A percentile compares a stretch with the other conserved stretches of the same genome.
Evolutionary conservation across 305 asterid species (phyloP).

Genomic region (Fraxinus sp.): DNA sequence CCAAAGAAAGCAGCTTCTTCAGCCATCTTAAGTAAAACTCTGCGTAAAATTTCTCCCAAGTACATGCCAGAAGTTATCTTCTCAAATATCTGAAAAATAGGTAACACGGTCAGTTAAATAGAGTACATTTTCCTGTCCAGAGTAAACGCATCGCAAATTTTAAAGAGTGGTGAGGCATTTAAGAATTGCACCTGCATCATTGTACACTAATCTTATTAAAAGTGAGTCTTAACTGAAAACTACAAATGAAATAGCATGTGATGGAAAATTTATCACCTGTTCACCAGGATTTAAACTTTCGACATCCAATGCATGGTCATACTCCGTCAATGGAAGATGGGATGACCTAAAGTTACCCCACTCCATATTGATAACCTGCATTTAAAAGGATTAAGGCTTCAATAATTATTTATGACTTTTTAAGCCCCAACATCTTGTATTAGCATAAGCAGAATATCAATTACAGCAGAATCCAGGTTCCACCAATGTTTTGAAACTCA

Average conservation of each 20-base stretch:
- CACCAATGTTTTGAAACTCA: background rate
- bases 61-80: constrained; percentile 88
- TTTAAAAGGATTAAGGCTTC: constrained; percentile 3
- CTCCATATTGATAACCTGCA: constrained; percentile 89
- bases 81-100: constrained; percentile 59
- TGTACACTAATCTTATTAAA: background rate
- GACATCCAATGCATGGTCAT: constrained; percentile 57
- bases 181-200: background rate
- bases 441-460: background rate
- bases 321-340: constrained; percentile 79
- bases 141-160: background rate
- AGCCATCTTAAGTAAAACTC: constrained; percentile 67
- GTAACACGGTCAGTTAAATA: background rate
- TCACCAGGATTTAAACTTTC: constrained; percentile 85
- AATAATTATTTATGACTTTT: background rate
- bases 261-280: constrained; percentile 43
- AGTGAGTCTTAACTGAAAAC: background rate
- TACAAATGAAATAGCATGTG: background rate
- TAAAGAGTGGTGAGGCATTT: background rate
- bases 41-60: constrained; percentile 77
- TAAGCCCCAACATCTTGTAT: background rate
- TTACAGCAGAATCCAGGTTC: background rate
- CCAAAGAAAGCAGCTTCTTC: constrained; percentile 82
- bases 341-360: constrained; percentile 94
- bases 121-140: background rate